phyloP scores from a whole-genome alignment of 768 basidiomycete genomes.

The Chiua virens region DNA sequence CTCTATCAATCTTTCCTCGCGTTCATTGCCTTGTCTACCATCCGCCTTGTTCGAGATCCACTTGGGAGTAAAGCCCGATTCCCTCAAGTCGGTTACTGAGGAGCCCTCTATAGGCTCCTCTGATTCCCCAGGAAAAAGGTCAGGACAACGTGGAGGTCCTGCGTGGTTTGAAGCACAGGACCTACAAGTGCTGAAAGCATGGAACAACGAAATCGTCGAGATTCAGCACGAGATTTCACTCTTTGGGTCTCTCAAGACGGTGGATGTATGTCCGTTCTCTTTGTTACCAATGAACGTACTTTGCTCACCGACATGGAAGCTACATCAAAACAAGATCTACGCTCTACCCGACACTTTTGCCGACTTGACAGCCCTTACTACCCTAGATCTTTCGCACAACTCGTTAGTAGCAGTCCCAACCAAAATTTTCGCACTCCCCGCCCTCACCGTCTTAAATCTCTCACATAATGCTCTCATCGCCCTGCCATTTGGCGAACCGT shows the following conservation, averaged over 20 bases:
- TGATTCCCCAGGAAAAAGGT: conserved; percentile 37
- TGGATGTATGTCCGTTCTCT: conserved; percentile 59
- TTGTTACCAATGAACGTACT: neutral
- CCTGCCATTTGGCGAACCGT: conserved; percentile 64
- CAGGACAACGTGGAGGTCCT: conserved; percentile 45
- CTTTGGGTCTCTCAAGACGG: conserved; percentile 76
- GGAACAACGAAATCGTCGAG: conserved; percentile 78
- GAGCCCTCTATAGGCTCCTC: conserved; percentile 52
- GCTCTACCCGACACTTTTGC: conserved; percentile 64
- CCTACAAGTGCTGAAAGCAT: conserved; percentile 69
- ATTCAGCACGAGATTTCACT: conserved; percentile 82
- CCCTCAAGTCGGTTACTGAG: conserved; percentile 61
- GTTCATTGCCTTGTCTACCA: conserved; percentile 70
- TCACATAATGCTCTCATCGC: conserved; percentile 66
- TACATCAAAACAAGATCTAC: conserved; percentile 71
- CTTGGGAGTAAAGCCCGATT: conserved; percentile 69
- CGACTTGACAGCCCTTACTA: conserved; percentile 65
- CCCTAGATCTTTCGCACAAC: conserved; percentile 76
- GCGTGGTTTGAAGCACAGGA: conserved; percentile 86
- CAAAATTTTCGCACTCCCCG: conserved; percentile 67
- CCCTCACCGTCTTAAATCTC: conserved; percentile 63
- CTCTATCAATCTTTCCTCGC: conserved; percentile 71
- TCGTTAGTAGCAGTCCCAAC: conserved; percentile 58
- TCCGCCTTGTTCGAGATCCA: conserved; percentile 80
- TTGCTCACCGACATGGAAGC: conserved; percentile 37